Conservation (phyloP, 352 stramenopile species). For the Phytophthora citrophthora region DNA sequence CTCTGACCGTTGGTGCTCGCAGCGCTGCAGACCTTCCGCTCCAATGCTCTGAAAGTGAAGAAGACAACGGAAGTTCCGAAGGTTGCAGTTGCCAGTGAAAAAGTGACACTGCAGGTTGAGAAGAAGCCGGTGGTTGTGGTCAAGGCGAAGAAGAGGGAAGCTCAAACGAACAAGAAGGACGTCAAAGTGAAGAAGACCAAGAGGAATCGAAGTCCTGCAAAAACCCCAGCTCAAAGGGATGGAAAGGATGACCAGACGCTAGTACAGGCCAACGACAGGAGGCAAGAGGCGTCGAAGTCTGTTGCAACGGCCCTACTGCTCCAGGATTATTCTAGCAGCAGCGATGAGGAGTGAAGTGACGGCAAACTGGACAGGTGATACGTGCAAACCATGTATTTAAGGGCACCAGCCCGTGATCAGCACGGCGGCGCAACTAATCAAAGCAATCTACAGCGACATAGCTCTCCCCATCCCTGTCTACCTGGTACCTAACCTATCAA, state of each 20-base stretch:
- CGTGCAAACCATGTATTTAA: conserved; percentile 32
- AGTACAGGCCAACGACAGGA: neutral
- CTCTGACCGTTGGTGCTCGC: conserved; percentile 11
- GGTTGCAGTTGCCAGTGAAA: conserved; percentile 4
- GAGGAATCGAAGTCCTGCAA: conserved; percentile 10
- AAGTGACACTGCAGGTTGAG: neutral
- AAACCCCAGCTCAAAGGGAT: neutral
- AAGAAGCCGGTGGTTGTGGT: conserved; percentile 28
- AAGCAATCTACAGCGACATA: conserved; percentile 39
- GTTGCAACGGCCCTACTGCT: conserved; percentile 32
- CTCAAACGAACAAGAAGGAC: neutral
- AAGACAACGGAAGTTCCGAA: conserved; percentile 37
- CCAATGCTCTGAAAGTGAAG: conserved; percentile 62
- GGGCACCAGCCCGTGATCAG: conserved; percentile 6
- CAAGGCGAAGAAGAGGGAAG: conserved; percentile 62
- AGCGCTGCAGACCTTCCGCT: conserved; percentile 73
- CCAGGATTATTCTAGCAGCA: conserved; percentile 67
- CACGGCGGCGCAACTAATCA: conserved; percentile 26
- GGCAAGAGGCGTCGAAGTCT: neutral
- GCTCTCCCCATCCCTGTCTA: conserved; percentile 15
- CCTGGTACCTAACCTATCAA: conserved; percentile 33
- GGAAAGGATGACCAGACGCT: neutral
- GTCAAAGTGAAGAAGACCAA: conserved; percentile 29
- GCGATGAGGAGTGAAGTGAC: conserved; percentile 37
- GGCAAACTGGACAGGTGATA: neutral